A percentile compares a stretch with the other conserved stretches of the same genome.
phyloP scores from a whole-genome alignment of 2,329 filamentous ascomycete genomes.

The Cladophialophora yegresii region DNA sequence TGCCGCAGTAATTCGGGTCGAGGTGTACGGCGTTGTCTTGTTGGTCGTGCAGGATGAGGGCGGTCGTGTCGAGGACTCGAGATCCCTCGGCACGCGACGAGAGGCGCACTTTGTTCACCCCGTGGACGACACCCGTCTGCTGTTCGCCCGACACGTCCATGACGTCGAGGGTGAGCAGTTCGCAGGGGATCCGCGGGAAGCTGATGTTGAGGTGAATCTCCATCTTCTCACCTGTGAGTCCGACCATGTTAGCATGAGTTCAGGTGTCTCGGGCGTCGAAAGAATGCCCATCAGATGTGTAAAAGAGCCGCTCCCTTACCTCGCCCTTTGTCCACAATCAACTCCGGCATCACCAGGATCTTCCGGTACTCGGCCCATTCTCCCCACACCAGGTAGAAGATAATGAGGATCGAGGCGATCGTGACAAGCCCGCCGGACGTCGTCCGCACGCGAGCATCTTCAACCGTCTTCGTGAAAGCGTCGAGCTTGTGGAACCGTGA shows the following conservation, averaged over 20 bases:
- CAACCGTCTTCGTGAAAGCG: constrained; percentile 98
- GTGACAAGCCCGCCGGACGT: constrained; percentile 95
- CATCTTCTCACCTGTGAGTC: constrained; percentile 80
- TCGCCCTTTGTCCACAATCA: constrained; percentile 95
- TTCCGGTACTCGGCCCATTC: constrained; percentile 94
- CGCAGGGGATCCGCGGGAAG: constrained; percentile 90
- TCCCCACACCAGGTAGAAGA: constrained; percentile 85
- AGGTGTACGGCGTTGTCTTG: constrained; percentile 75
- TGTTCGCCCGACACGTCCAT: constrained; percentile 99
- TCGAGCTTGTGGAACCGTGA: constrained; percentile 95
- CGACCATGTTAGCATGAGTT: background rate
- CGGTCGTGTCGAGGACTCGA: constrained; percentile 68
- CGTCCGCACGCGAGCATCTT: constrained; percentile 94
- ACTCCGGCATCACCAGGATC: constrained; percentile 82
- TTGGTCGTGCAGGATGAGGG: constrained; percentile 65
- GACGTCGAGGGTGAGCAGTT: constrained; percentile 92
- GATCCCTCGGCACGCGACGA: constrained; percentile 72
- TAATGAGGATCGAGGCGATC: constrained; percentile 82
- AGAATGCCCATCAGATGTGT: background rate
- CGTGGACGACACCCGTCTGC: constrained; percentile 90
- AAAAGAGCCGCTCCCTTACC: constrained; percentile 53
- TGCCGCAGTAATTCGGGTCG: constrained; percentile 87
- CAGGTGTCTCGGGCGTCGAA: background rate
- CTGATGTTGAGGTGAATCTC: constrained; percentile 98
- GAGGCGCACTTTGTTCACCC: constrained; percentile 86